Percentiles rank a stretch among this genome's conserved stretches.
phyloP scores from a whole-genome alignment of 2,329 filamentous ascomycete species.

The Ceratocystiopsis sp. region DNA sequence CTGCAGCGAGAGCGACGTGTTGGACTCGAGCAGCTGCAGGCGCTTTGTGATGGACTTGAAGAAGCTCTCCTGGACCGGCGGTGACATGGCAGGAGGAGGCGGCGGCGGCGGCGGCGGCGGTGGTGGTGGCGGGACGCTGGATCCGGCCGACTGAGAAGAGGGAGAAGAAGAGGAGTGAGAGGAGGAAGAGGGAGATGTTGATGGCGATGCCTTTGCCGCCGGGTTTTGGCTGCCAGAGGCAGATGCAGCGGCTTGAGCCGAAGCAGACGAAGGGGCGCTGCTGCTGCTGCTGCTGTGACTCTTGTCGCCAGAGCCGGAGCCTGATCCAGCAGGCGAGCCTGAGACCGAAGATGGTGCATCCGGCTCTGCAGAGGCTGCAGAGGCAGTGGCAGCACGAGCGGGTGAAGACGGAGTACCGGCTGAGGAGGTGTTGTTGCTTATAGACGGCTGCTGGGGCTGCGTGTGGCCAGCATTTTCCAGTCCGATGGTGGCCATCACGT shows the following conservation, averaged over 20 bases:
- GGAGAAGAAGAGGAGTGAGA: conserved; percentile 1
- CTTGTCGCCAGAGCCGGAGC: too few species aligned
- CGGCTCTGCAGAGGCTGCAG: neutral
- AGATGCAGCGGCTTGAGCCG: neutral
- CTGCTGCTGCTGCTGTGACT: neutral
- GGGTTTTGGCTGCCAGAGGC: too few species aligned
- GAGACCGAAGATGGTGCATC: neutral
- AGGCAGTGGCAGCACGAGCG: neutral
- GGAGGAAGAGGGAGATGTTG: neutral
- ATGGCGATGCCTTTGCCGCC: neutral
- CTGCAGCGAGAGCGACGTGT: conserved; percentile 79
- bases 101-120: neutral
- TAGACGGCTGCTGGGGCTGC: too few species aligned
- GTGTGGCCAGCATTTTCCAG: too few species aligned
- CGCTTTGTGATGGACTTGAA: conserved; percentile 95
- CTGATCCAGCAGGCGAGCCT: too few species aligned
- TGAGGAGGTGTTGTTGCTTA: neutral
- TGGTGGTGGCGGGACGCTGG: neutral
- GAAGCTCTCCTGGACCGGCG: conserved; percentile 74
- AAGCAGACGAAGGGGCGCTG: neutral
- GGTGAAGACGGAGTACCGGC: neutral
- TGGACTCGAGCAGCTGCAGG: conserved; percentile 76
- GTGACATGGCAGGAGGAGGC: conserved; percentile 39
- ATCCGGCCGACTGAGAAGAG: neutral
- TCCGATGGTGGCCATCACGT: too few species aligned